Percentiles rank a stretch among this genome's conserved stretches.
phyloP scores from a whole-genome alignment of 2,329 filamentous ascomycete species.

The Coniochaeta hoffmannii region DNA sequence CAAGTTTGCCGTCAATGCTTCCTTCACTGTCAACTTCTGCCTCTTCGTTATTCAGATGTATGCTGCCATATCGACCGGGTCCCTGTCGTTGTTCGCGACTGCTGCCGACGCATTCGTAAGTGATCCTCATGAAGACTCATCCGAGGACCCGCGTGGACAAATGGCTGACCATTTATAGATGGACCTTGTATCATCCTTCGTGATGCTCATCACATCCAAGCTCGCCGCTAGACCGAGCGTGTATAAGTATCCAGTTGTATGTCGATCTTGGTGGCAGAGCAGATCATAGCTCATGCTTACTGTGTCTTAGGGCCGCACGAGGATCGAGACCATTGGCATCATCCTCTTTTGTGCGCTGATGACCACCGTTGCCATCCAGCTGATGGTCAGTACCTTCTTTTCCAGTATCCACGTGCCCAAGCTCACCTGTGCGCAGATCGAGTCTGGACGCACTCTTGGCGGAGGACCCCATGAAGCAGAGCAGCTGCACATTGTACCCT shows the following conservation, averaged over 20 bases:
- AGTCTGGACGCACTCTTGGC: slow-evolving; percentile 46
- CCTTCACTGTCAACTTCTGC: slow-evolving; percentile 43
- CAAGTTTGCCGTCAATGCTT: slow-evolving; percentile 45
- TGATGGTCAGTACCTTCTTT: slow-evolving; percentile 36
- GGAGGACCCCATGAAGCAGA: slow-evolving; percentile 32
- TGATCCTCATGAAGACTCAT: background rate
- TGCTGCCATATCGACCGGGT: slow-evolving; percentile 49
- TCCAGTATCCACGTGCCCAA: slow-evolving; percentile 8
- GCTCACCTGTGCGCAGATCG: slow-evolving; percentile 28
- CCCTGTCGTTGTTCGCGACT: slow-evolving; percentile 57
- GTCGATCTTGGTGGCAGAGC: slow-evolving; percentile 10
- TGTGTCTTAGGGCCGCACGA: slow-evolving; percentile 40
- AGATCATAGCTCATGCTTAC: background rate
- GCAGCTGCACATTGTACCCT: slow-evolving; percentile 43
- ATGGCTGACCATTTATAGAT: slow-evolving; percentile 30
- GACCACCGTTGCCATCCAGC: slow-evolving; percentile 57
- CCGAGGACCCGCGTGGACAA: background rate
- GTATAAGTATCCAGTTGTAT: slow-evolving; percentile 53
- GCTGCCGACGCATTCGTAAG: slow-evolving; percentile 54
- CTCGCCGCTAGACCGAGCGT: slow-evolving; percentile 52
- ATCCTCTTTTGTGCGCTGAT: slow-evolving; percentile 60
- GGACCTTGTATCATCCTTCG: slow-evolving; percentile 56
- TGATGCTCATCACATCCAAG: slow-evolving; percentile 53
- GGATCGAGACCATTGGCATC: slow-evolving; percentile 57
- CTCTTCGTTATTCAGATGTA: slow-evolving; percentile 53